Evolutionary conservation across 768 basidiomycete genomes (phyloP), one percentile per base, ranked within the genome.

Genomic region (Flagelloscypha sp.): DNA sequence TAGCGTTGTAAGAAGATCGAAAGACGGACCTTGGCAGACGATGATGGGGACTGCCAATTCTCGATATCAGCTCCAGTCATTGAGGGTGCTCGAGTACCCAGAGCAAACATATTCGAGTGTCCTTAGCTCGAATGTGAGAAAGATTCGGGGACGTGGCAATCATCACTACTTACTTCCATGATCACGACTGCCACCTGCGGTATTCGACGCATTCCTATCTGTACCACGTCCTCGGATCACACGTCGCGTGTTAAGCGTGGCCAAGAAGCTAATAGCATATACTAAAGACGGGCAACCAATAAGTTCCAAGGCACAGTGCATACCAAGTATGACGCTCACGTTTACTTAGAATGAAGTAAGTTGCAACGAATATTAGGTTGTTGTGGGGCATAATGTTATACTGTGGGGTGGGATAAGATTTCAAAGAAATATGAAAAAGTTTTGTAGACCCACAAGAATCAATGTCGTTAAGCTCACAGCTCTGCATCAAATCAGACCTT

Each of bases 281-380:
- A 66, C 64, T 65, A 38, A 3, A 6, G n/a, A n/a, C n/a, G n/a
- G n/a, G n/a, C n/a, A n/a, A n/a, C n/a, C n/a, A n/a, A n/a, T n/a
- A n/a, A n/a, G n/a, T n/a, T n/a, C n/a, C n/a, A n/a, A n/a, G n/a
- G n/a, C n/a, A n/a, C n/a, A n/a, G 13, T 19, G 22, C 6, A 20
- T 24, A 10, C 3, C 11, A 24, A 3, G 13, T 8, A 10, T 30
- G n/a, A 20, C 16, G 53, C 77, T 44, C 48, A 79, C 79, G 45
- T 60, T 83, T 84, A 52, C 72, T 76, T 23, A 82, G 53, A 33
- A 76, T 63, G 41, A 84, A 80, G 50, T 80, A 83, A 30, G 66
- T 64, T 7, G 67, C 66, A 24, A 72, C 61, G 48, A 77, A 84
- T 35, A 76, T 67, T 32, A 84, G 62, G 44, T 77, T 80, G 10